Evolutionary conservation across 176 grass and related monocot genomes (phyloP).

Genomic region (Phragmites australis): DNA sequence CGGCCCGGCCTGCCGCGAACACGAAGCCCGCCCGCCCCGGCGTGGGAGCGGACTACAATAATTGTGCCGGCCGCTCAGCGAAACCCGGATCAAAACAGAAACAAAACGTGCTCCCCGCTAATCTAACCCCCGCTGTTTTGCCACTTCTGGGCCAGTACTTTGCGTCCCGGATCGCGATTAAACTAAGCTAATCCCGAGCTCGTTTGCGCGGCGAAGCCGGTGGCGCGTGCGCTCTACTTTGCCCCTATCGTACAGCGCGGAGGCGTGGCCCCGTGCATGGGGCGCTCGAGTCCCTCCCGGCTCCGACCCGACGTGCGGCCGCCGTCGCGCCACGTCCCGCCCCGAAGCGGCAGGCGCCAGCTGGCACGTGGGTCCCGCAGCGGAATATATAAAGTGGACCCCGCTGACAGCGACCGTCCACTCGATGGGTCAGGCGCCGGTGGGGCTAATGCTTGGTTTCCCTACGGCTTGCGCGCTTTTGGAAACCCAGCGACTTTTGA

Average conservation of each 20-base stretch:
- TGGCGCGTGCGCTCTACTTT: no score
- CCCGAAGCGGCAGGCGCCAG: no score
- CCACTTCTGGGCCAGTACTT: background rate
- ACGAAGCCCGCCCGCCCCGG: background rate
- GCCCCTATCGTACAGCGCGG: no score
- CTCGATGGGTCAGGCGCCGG: background rate
- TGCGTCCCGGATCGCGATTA: background rate
- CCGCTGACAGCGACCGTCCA: background rate
- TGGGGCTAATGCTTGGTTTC: no score
- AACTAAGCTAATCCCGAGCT: background rate
- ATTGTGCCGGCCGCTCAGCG: background rate
- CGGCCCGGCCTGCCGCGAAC: background rate
- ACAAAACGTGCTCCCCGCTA: background rate
- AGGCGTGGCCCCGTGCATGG: conserved; percentile 19
- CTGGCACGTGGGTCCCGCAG: background rate
- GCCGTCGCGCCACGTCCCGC: conserved; percentile 50
- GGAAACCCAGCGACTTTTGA: background rate
- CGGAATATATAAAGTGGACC: background rate
- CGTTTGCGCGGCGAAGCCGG: background rate
- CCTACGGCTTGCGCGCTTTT: background rate
- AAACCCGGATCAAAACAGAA: background rate
- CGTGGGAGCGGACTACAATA: background rate
- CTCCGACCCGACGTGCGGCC: conserved; percentile 18
- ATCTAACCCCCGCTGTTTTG: background rate
- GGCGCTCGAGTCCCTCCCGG: no score